These are phyloP conservation scores for Fusarium devonianum DNA, from an alignment of 2,329 filamentous ascomycete species.

Conservation along the genomic window DNA sequence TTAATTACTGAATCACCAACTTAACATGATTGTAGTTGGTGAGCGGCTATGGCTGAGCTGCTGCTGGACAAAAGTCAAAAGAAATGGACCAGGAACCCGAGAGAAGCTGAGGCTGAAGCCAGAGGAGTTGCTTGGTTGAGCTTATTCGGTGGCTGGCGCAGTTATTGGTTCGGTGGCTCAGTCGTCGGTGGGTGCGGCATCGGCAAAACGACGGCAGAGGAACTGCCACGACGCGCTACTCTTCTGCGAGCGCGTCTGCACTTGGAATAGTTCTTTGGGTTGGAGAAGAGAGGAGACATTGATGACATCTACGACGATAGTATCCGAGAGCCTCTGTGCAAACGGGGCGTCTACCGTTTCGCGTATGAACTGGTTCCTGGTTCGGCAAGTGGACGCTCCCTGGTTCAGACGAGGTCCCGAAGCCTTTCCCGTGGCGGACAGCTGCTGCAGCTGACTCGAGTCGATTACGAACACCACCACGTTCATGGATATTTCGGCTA, in stretches of 20 bases:
- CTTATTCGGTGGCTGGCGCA: constrained; percentile 20
- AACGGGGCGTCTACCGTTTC: too few relatives aligned
- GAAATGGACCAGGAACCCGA: constrained; percentile 15
- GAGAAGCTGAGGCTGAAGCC: constrained; percentile 40
- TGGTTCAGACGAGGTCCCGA: background rate
- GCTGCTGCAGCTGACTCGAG: background rate
- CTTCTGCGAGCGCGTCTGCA: background rate
- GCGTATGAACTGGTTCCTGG: too few relatives aligned
- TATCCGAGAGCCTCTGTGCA: too few relatives aligned
- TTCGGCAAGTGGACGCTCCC: too few relatives aligned
- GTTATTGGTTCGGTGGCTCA: too few relatives aligned
- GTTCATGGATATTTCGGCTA: constrained; percentile 2
- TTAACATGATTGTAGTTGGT: constrained; percentile 23
- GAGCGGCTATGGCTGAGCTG: constrained; percentile 9
- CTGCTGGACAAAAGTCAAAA: constrained; percentile 20
- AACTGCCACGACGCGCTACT: constrained; percentile 14
- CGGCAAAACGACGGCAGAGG: constrained; percentile 35
- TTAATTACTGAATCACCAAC: constrained; percentile 15
- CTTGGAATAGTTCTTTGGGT: too few relatives aligned
- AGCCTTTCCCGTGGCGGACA: background rate
- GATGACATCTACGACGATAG: too few relatives aligned
- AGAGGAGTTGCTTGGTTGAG: constrained; percentile 7
- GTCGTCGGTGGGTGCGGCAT: constrained; percentile 20
- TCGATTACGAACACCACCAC: background rate
- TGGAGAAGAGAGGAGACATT: too few relatives aligned